phyloP scores from a whole-genome alignment of 768 basidiomycete species.

The Auricularia auricula-judae region DNA sequence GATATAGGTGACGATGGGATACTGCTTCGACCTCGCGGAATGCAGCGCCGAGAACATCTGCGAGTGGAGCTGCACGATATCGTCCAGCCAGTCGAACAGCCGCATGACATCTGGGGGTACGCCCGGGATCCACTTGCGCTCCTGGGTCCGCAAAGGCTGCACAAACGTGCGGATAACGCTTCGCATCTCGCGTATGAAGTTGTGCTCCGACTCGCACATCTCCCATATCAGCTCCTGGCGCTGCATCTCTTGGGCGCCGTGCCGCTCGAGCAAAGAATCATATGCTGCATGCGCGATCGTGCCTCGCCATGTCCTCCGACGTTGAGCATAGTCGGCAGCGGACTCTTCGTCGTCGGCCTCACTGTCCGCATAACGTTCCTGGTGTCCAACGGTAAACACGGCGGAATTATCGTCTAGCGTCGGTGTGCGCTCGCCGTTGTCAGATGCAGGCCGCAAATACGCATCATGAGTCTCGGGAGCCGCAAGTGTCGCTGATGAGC shows the following conservation, averaged over 20 bases:
- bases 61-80: slow-evolving; percentile 68
- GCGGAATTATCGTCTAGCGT: neutral
- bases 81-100: slow-evolving; percentile 82
- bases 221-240: slow-evolving; percentile 62
- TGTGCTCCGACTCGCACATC: slow-evolving; percentile 54
- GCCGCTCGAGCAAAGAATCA: slow-evolving; percentile 23
- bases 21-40: slow-evolving; percentile 28
- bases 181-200: slow-evolving; percentile 55
- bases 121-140: slow-evolving; percentile 70
- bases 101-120: slow-evolving; percentile 59
- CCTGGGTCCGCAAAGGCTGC: slow-evolving; percentile 61
- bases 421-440: neutral
- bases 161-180: slow-evolving; percentile 64
- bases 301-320: slow-evolving; percentile 21
- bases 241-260: slow-evolving; percentile 42
- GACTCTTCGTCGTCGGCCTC: neutral
- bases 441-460: neutral
- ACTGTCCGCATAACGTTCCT: neutral
- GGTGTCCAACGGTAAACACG: neutral
- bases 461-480: neutral
- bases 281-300: slow-evolving; percentile 23
- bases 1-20: slow-evolving; percentile 38
- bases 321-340: neutral
- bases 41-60: slow-evolving; percentile 45
- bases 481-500: neutral